phyloP scores from a whole-genome alignment of 345 rosid genomes.

The Cardiospermum halicacabum region DNA sequence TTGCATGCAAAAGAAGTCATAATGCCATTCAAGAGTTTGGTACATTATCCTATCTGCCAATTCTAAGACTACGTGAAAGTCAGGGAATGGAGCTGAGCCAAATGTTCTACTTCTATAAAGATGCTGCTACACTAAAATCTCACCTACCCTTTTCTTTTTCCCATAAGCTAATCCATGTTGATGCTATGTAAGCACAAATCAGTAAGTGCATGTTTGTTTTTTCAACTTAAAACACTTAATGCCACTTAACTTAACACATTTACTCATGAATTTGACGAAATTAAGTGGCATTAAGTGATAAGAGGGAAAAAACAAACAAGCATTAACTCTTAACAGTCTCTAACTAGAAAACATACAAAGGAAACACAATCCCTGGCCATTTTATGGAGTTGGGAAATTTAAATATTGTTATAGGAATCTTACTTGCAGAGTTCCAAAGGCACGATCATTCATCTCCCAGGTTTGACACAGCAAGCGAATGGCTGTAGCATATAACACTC shows the following conservation, averaged over 20 bases:
- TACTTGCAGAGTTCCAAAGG: slow-evolving; percentile 80
- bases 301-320: too few relatives aligned
- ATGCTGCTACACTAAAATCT: neutral
- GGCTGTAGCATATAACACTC: slow-evolving; percentile 76
- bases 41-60: neutral
- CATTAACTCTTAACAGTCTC: neutral
- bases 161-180: slow-evolving; percentile 5
- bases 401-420: slow-evolving; percentile 18
- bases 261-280: too few relatives aligned
- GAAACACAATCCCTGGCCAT: neutral
- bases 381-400: neutral
- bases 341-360: neutral
- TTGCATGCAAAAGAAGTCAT: neutral
- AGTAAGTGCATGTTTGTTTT: too few relatives aligned
- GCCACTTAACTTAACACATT: too few relatives aligned
- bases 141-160: neutral
- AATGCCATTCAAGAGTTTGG: neutral
- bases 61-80: slow-evolving; percentile 1
- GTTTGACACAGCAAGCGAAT: slow-evolving; percentile 91
- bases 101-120: slow-evolving; percentile 1
- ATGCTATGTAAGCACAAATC: neutral
- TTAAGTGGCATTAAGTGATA: too few relatives aligned
- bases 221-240: too few relatives aligned
- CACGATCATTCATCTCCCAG: slow-evolving; percentile 86
- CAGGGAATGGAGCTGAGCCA: neutral